Evolutionary conservation across 2,329 filamentous ascomycete species (phyloP).

Genomic region (Aspergillus ochraceoroseus): DNA sequence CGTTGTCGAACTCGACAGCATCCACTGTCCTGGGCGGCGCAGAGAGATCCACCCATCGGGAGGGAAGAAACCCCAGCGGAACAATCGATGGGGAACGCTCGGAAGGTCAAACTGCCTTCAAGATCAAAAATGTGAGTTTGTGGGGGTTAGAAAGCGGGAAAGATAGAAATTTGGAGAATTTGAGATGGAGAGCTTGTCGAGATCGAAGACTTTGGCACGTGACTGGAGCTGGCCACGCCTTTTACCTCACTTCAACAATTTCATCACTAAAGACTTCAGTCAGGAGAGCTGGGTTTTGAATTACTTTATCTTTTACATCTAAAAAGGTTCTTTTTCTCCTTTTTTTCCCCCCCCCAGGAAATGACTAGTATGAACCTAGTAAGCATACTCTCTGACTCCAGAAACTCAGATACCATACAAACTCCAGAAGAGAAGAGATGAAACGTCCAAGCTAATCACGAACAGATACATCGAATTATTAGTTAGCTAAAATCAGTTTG

Average conservation of each 20-base stretch:
- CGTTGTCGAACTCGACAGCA: constrained; percentile 34
- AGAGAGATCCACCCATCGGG: constrained; percentile 36
- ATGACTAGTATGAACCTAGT: no score
- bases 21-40: constrained; percentile 36
- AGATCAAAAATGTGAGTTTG: constrained; percentile 6
- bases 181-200: constrained; percentile 2
- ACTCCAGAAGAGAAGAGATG: no score
- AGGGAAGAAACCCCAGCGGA: constrained; percentile 22
- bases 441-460: constrained; percentile 4
- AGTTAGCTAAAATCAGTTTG: constrained; percentile 10
- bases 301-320: no score
- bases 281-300: no score
- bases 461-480: constrained; percentile 9
- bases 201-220: constrained; percentile 10
- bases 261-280: no score
- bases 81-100: constrained; percentile 13
- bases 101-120: constrained; percentile 23
- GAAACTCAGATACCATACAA: no score
- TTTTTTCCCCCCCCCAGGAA: no score
- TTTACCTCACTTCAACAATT: neutral
- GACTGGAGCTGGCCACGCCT: constrained; percentile 7
- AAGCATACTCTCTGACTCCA: no score
- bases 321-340: no score
- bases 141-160: constrained; percentile 12
- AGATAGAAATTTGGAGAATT: constrained; percentile 5